phyloP scores from a whole-genome alignment of 148 eudicot species.

The Vaccinium macrocarpon region DNA sequence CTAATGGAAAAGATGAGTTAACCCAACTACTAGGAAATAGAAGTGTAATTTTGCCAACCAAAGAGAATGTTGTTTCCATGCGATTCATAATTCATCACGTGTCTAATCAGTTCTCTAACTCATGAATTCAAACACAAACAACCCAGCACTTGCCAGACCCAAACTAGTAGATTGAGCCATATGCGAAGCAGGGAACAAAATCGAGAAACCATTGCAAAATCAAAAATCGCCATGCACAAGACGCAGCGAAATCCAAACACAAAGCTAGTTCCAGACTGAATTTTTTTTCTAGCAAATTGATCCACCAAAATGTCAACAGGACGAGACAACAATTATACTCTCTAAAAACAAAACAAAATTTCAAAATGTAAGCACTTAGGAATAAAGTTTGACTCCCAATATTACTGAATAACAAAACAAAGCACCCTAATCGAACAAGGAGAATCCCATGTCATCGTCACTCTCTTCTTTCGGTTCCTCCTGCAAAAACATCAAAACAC shows the following conservation, averaged over 20 bases:
- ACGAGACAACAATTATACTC: neutral
- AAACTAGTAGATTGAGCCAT: neutral
- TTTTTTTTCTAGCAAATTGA: neutral
- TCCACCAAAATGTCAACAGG: neutral
- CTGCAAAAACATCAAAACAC: neutral
- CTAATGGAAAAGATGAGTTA: too few species aligned
- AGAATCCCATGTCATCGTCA: conserved; percentile 30
- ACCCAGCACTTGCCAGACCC: neutral
- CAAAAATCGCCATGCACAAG: neutral
- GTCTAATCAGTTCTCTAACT: too few species aligned
- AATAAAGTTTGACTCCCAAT: neutral
- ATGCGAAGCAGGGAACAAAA: neutral
- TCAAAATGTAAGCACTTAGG: neutral
- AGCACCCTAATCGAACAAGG: conserved; percentile 26
- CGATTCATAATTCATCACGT: too few species aligned
- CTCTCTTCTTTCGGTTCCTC: conserved; percentile 31
- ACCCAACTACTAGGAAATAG: too few species aligned
- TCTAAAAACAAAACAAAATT: neutral
- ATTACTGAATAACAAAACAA: neutral
- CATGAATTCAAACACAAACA: too few species aligned
- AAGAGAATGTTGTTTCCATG: too few species aligned
- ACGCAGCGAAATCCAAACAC: neutral
- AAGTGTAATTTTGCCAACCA: too few species aligned
- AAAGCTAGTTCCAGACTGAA: neutral
- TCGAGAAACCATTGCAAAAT: neutral